Base-by-base conservation (phyloP, 192 early-diverging fungal genomes). In the Coemansia sp. region DNA sequence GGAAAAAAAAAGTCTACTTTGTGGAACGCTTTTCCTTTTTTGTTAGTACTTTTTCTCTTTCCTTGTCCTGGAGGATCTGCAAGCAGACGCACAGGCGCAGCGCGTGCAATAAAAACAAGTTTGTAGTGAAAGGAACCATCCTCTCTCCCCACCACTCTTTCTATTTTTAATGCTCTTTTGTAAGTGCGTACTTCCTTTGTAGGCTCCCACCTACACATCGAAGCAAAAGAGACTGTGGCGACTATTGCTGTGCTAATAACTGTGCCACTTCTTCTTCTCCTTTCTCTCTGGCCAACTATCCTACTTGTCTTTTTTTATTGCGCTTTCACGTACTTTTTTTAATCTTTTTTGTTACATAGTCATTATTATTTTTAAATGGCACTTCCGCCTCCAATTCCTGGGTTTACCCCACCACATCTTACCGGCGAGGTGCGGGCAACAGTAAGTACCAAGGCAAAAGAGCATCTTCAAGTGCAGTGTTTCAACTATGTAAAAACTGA, bases 1-100 rank as follows among this genome's bases (percentile, higher is more conserved):
- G 12, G 27, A 17, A 24, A 58, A 34, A 29, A 39, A 56, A 56
- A 56, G 37, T 38, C 37, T 56, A 36, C 37, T 56, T 56, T 56
- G 38, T 9, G 36, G 17, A 26, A 58, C 19, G 11, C 12, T 24
- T 24, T 15, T 4, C n/a, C n/a, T n/a, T n/a, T n/a, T n/a, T n/a
- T n/a, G n/a, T n/a, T n/a, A n/a, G n/a, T n/a, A n/a, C n/a, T 15
- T 40, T 1, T 15, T 1, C 46, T 15, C 44, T 11, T 19, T 50
- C 46, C 46, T 50, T 50, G 24, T 24, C 27, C 39, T 35, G 55
- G 24, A 22, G 14, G 34, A 50, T 50, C 46, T 50, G 46, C 46
- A 29, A 7, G 24, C 46, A 3, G 46, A 50, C 26, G 46, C 46
- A 50, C 46, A 29, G 22, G 46, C 22, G 46, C 22, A 27, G 46